phyloP scores from a whole-genome alignment of 495 filamentous ascomycete species.

The Penicillium longicatenatum region DNA sequence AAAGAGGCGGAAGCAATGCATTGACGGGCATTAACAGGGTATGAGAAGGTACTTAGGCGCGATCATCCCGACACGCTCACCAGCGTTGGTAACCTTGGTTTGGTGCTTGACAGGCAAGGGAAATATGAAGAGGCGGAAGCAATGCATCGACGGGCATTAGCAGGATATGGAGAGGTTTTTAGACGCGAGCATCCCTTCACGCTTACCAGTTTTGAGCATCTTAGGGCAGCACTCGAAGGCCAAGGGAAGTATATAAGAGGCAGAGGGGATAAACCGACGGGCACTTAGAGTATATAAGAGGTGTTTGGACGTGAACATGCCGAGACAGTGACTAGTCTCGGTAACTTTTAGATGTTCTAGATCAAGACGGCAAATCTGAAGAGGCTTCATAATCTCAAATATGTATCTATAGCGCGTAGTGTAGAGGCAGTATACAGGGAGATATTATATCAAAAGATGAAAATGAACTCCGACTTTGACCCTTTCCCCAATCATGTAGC shows the following conservation, averaged over 20 bases:
- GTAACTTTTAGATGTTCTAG: not conserved
- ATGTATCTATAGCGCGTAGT: no score
- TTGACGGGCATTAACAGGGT: not conserved
- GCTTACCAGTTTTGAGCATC: not conserved
- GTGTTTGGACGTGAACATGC: not conserved
- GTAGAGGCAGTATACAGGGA: no score
- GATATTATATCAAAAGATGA: no score
- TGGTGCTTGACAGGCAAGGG: not conserved
- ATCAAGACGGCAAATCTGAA: not conserved
- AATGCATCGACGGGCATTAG: slow-evolving; percentile 1
- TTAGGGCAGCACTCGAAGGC: not conserved
- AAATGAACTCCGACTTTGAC: no score
- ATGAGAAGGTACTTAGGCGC: slow-evolving; percentile 1
- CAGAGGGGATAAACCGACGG: slow-evolving; percentile 1
- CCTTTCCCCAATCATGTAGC: no score
- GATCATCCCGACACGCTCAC: slow-evolving; percentile 1
- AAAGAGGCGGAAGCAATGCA: slow-evolving; percentile 4
- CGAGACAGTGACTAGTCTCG: not conserved
- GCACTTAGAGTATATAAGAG: not conserved
- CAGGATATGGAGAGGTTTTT: not conserved
- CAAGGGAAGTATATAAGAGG: slow-evolving; percentile 3
- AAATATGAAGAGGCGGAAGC: slow-evolving; percentile 7
- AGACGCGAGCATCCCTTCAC: slow-evolving; percentile 3
- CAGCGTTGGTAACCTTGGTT: not conserved
- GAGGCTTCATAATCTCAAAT: no score